Percentiles rank a stretch among this genome's conserved stretches.
Evolutionary conservation across 345 rosid species (phyloP).

Genomic region (Salix koriyanagi): DNA sequence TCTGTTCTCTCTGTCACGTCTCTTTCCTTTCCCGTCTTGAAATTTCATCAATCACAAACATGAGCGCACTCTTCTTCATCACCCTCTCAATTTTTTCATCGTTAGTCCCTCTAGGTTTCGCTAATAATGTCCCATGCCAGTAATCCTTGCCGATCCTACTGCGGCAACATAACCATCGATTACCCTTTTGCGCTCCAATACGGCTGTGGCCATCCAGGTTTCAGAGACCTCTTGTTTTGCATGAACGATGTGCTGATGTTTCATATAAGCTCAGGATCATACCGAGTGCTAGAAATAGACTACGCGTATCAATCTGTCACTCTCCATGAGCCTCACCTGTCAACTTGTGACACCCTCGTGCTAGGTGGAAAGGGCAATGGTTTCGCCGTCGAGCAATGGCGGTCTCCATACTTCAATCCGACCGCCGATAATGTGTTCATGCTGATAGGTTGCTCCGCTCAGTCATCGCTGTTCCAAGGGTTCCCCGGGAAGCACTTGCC

Average conservation of each 20-base stretch:
- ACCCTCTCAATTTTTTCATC: constrained; percentile 12
- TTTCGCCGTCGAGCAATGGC: constrained; percentile 73
- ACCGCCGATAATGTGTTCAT: constrained; percentile 74
- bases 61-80: constrained; percentile 15
- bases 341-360: constrained; percentile 59
- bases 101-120: constrained; percentile 8
- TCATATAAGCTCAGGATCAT: constrained; percentile 78
- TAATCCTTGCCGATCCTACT: constrained; percentile 60
- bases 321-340: constrained; percentile 79
- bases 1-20: not conserved
- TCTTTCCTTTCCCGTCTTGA: not conserved
- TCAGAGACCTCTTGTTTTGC: constrained; percentile 75
- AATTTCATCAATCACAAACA: constrained; percentile 3
- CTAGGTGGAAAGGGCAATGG: constrained; percentile 82
- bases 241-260: constrained; percentile 79
- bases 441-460: constrained; percentile 75
- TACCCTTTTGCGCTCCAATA: constrained; percentile 65
- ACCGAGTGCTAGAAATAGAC: constrained; percentile 73
- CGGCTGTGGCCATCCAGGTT: constrained; percentile 94
- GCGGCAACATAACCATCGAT: constrained; percentile 77
- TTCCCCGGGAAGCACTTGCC: constrained; percentile 79
- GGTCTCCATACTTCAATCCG: constrained; percentile 64
- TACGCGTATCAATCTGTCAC: constrained; percentile 74
- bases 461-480: constrained; percentile 80
- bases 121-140: constrained; percentile 9